Percentiles rank a stretch among this genome's conserved stretches.
phyloP scores from a whole-genome alignment of 2,329 filamentous ascomycete genomes.

The Ceratocystis alfenasii region DNA sequence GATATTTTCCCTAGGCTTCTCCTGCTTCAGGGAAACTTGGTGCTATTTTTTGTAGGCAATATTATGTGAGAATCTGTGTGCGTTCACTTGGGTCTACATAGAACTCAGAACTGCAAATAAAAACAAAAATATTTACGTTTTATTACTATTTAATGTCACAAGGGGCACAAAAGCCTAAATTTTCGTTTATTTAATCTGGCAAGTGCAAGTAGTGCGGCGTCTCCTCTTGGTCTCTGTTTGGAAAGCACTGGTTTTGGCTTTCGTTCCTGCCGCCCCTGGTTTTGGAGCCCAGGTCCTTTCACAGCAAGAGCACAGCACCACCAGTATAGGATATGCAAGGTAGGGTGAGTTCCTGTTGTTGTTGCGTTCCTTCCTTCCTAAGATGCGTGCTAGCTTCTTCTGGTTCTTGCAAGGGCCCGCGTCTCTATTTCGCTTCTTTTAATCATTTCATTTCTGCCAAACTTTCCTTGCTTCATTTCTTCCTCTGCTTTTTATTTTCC shows the following conservation, averaged over 20 bases:
- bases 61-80: no score
- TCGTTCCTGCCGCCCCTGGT: slow-evolving; percentile 19
- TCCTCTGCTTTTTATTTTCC: slow-evolving; percentile 7
- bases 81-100: no score
- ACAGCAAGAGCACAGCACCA: no score
- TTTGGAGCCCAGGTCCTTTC: slow-evolving; percentile 11
- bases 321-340: no score
- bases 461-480: slow-evolving; percentile 16
- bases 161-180: no score
- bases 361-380: background rate
- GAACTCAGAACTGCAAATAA: no score
- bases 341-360: background rate
- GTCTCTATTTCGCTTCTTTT: slow-evolving; percentile 20
- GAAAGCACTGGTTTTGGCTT: slow-evolving; percentile 8
- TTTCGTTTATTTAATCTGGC: no score
- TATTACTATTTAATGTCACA: background rate
- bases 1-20: no score
- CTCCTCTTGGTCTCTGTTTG: slow-evolving; percentile 5
- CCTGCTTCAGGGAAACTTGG: no score
- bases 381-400: slow-evolving; percentile 2
- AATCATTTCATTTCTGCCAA: slow-evolving; percentile 21
- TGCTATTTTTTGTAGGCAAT: no score
- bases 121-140: background rate
- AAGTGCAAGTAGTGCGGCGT: slow-evolving; percentile 4
- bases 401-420: background rate